phyloP scores from a whole-genome alignment of 1,284 basidiomycete genomes.

The Rhodofomes roseus region DNA sequence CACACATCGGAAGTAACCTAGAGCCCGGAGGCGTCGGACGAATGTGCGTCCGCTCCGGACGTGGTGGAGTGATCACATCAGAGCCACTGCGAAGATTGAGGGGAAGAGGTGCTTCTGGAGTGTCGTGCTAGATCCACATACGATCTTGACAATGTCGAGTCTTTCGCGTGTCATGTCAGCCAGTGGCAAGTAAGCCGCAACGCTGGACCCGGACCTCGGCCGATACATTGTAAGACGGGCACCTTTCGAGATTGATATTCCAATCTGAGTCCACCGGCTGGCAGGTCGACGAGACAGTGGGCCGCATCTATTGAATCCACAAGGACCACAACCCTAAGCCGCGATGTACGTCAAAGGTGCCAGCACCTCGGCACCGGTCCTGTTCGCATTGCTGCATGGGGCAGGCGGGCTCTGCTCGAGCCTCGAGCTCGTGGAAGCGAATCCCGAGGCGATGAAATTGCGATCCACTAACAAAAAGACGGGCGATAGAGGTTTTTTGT shows the following conservation, averaged over 20 bases:
- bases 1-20: background rate
- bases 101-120: background rate
- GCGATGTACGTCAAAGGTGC: background rate
- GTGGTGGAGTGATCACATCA: background rate
- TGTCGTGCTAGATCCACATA: background rate
- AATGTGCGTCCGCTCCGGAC: background rate
- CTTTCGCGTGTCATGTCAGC: background rate
- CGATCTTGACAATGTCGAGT: background rate
- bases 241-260: too few species aligned
- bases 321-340: background rate
- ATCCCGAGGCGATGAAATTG: constrained; percentile 8
- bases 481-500: constrained; percentile 20
- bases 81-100: background rate
- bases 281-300: background rate
- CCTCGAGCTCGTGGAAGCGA: background rate
- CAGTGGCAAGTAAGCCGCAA: background rate
- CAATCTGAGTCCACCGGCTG: too few species aligned
- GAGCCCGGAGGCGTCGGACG: background rate
- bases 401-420: background rate
- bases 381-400: background rate
- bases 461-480: constrained; percentile 17
- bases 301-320: background rate
- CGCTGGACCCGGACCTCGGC: background rate
- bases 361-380: background rate
- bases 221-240: background rate